Conservation (phyloP, 2,329 filamentous ascomycete genomes). For the Atkinsonella texensis region DNA sequence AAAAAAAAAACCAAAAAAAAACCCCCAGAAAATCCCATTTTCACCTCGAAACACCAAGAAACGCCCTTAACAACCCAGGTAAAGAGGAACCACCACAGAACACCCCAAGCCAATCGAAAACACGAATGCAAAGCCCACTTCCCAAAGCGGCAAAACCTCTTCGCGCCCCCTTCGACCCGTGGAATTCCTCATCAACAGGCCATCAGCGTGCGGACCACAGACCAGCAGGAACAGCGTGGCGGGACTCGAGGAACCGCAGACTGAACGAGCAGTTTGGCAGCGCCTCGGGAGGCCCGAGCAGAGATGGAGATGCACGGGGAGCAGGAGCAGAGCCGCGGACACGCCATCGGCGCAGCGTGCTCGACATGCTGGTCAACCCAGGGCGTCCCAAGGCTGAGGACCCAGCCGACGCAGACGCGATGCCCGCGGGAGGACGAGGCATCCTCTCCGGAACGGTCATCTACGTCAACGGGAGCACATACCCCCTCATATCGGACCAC, state of each 20-base stretch:
- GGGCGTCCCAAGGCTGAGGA: constrained; percentile 15
- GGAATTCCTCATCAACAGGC: constrained; percentile 63
- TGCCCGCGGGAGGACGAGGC: no score
- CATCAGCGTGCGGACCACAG: constrained; percentile 66
- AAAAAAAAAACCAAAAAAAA: no score
- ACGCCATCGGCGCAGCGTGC: constrained; percentile 27
- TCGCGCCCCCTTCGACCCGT: constrained; percentile 47
- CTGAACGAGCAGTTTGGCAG: constrained; percentile 59
- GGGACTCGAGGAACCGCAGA: constrained; percentile 56
- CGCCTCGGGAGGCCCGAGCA: constrained; percentile 24
- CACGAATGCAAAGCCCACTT: constrained; percentile 3
- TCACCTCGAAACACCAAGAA: no score
- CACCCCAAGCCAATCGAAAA: not conserved
- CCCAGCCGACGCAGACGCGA: no score
- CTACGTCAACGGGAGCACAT: constrained; percentile 81
- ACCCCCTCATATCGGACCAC: constrained; percentile 73
- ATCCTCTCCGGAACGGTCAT: constrained; percentile 64
- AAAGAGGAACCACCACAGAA: not conserved
- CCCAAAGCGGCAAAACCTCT: constrained; percentile 29
- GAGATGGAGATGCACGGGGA: not conserved
- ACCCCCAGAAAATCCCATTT: no score
- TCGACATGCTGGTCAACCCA: constrained; percentile 40
- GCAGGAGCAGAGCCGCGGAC: not conserved
- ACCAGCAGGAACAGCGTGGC: constrained; percentile 56
- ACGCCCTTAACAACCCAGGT: no score